These are phyloP conservation scores for Biancaea sappan DNA, from an alignment of 306 rosid genomes.

Conservation along the genomic window DNA sequence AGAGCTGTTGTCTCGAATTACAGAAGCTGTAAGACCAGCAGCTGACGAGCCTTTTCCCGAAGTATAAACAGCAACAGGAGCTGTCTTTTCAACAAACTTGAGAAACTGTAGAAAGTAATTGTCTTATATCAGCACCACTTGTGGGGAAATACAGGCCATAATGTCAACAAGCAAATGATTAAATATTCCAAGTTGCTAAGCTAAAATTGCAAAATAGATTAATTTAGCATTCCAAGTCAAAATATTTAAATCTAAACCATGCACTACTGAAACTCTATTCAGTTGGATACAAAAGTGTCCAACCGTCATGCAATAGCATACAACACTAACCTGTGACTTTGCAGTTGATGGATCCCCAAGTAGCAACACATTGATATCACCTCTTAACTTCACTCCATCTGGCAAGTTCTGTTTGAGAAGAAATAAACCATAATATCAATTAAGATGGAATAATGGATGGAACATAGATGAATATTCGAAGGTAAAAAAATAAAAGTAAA, in stretches of 20 bases:
- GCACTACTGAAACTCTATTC: constrained; percentile 13
- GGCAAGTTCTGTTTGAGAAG: constrained; percentile 73
- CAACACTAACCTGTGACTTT: constrained; percentile 78
- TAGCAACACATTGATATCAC: constrained; percentile 94
- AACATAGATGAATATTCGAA: constrained; percentile 1
- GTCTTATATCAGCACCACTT: constrained; percentile 37
- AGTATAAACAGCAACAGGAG: constrained; percentile 95
- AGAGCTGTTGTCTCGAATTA: constrained; percentile 80
- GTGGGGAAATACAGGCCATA: constrained; percentile 18
- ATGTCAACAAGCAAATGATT: constrained; percentile 3
- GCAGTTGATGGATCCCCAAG: constrained; percentile 99
- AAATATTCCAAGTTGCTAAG: not conserved
- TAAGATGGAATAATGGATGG: not conserved
- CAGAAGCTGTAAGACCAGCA: constrained; percentile 99
- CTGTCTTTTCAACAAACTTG: constrained; percentile 97
- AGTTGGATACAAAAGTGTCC: constrained; percentile 8
- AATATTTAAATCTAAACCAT: not conserved
- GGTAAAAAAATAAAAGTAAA: not conserved
- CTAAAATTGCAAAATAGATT: not conserved
- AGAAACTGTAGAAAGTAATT: constrained; percentile 65
- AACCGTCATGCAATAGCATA: constrained; percentile 6
- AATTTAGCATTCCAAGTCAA: constrained; percentile 16
- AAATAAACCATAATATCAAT: constrained; percentile 31
- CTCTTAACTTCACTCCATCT: constrained; percentile 96
- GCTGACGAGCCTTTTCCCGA: constrained; percentile 99